Evolutionary conservation across 2,329 filamentous ascomycete species (phyloP).

Genomic region (Teratosphaeria destructans): DNA sequence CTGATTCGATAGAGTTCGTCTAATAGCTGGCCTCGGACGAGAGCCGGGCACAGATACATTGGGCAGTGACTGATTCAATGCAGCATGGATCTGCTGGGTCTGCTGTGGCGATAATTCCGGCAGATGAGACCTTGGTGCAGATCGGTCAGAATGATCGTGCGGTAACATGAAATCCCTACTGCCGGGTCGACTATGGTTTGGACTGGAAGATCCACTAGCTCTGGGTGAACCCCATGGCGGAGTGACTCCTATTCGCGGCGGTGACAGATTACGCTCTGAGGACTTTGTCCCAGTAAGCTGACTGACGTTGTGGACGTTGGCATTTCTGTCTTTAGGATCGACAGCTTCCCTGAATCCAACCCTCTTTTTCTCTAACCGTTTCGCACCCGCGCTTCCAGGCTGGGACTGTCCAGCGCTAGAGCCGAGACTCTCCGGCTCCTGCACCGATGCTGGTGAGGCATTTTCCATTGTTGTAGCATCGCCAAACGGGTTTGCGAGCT

Average conservation of each 20-base stretch:
- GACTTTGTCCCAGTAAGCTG: conserved; percentile 1
- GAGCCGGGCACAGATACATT: conserved; percentile 11
- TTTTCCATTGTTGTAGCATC: background rate
- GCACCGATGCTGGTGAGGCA: background rate
- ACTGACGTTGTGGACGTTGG: conserved; percentile 6
- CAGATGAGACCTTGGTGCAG: conserved; percentile 18
- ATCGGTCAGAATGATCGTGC: background rate
- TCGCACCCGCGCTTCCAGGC: conserved; percentile 7
- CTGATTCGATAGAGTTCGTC: conserved; percentile 10
- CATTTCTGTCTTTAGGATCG: conserved; percentile 4
- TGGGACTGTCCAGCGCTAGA: background rate
- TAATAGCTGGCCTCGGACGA: conserved; percentile 21
- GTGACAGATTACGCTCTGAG: background rate
- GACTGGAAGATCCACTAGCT: conserved; percentile 6
- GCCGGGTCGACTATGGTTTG: conserved; percentile 5
- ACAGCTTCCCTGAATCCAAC: conserved; percentile 11
- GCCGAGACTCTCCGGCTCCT: background rate
- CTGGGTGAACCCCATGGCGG: conserved; percentile 6
- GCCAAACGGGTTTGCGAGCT: background rate
- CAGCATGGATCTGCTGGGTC: conserved; percentile 19
- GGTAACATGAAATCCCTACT: conserved; percentile 9
- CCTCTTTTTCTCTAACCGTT: conserved; percentile 11
- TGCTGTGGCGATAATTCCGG: conserved; percentile 22
- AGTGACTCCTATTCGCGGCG: conserved; percentile 8
- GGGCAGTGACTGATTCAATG: conserved; percentile 13